Evolutionary conservation across 1,284 basidiomycete species (phyloP).

Genomic region (Trametes polyzona): DNA sequence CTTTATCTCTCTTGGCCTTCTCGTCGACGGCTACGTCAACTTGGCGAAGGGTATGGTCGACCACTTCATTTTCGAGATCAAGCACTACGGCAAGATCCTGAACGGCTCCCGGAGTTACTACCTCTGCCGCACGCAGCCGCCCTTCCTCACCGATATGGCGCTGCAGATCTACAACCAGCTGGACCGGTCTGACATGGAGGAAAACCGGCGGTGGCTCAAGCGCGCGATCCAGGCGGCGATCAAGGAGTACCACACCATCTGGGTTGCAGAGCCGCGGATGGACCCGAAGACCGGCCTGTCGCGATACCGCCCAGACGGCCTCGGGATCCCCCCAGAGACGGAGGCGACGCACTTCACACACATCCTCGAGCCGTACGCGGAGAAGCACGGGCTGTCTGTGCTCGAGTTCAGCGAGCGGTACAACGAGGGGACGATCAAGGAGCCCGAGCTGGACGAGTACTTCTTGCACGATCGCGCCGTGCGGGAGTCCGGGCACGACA

Average conservation of each 20-base stretch:
- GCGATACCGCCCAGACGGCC: constrained; percentile 91
- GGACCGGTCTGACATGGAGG: constrained; percentile 80
- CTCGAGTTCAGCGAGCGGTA: constrained; percentile 98
- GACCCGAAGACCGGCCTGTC: constrained; percentile 94
- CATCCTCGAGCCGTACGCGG: constrained; percentile 93
- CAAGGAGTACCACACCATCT: constrained; percentile 98
- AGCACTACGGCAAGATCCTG: constrained; percentile 91
- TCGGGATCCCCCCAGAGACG: constrained; percentile 97
- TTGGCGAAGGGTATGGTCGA: constrained; percentile 98
- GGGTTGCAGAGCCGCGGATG: constrained; percentile 92
- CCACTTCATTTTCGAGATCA: constrained; percentile 99
- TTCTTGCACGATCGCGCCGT: constrained; percentile 97
- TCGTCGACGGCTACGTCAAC: constrained; percentile 91
- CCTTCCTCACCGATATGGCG: constrained; percentile 98
- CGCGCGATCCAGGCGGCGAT: constrained; percentile 95
- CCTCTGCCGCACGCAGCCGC: constrained; percentile 94
- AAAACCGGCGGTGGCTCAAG: constrained; percentile 92
- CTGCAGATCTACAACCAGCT: constrained; percentile 97
- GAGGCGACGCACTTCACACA: constrained; percentile 98
- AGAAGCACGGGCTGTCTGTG: constrained; percentile 92
- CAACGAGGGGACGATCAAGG: constrained; percentile 82
- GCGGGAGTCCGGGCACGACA: constrained; percentile 95
- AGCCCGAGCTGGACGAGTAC: constrained; percentile 94
- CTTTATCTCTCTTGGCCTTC: constrained; percentile 91
- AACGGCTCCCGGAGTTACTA: constrained; percentile 88